phyloP scores from a whole-genome alignment of 305 asterid species.

The Petunia hybrid region DNA sequence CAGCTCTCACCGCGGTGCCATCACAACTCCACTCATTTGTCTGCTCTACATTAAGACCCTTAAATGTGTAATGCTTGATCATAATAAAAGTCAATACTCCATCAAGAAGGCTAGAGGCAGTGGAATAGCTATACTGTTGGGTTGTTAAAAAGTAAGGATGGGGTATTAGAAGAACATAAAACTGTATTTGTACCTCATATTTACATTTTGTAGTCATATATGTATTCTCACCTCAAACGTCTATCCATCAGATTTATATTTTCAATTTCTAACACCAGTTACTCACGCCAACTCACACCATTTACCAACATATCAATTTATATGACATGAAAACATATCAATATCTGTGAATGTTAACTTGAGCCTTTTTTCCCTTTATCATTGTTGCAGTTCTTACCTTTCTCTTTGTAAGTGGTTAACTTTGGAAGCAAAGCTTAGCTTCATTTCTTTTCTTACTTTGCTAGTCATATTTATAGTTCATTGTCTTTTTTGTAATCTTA shows the following conservation, averaged over 20 bases:
- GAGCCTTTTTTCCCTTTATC: not conserved
- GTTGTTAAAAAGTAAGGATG: too few relatives aligned
- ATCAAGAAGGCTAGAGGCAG: too few relatives aligned
- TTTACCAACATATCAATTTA: constrained; percentile 21
- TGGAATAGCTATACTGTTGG: too few relatives aligned
- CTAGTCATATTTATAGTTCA: not conserved
- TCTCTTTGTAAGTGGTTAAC: not conserved
- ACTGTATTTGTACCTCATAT: too few relatives aligned
- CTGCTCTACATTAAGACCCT: too few relatives aligned
- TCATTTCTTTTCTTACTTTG: not conserved
- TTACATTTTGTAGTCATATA: too few relatives aligned
- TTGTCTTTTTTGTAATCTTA: not conserved
- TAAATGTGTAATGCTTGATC: too few relatives aligned
- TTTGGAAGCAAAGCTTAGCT: not conserved
- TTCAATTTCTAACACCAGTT: not conserved
- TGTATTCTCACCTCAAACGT: too few relatives aligned
- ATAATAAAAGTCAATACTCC: too few relatives aligned
- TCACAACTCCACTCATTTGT: too few relatives aligned
- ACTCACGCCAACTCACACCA: not conserved
- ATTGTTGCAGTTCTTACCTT: constrained; percentile 7
- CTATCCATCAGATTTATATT: not conserved
- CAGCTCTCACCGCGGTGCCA: too few relatives aligned
- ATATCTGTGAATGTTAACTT: not conserved
- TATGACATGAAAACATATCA: not conserved
- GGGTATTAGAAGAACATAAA: too few relatives aligned